A percentile compares a stretch with the other conserved stretches of the same genome.
Evolutionary conservation across 352 stramenopile genomes (phyloP).

Genomic region (Thalassiosira mediterranea): DNA sequence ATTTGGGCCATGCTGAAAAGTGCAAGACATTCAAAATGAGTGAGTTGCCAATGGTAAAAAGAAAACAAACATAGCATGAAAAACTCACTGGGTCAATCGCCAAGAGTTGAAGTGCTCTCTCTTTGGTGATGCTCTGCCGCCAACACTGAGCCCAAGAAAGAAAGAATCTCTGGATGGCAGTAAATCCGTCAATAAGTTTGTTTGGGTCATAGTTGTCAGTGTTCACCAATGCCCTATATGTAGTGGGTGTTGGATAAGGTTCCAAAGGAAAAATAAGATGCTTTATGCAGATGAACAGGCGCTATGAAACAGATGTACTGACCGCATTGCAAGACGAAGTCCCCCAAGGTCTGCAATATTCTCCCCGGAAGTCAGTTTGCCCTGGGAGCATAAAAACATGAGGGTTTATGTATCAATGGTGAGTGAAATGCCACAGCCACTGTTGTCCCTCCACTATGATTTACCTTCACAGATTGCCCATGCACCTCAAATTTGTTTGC

Average conservation of each 20-base stretch:
- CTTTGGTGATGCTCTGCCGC: constrained; percentile 81
- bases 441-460: too few species aligned
- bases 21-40: too few species aligned
- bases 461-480: constrained; percentile 83
- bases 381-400: too few species aligned
- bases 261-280: too few species aligned
- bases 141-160: constrained; percentile 84
- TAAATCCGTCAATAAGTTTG: constrained; percentile 78
- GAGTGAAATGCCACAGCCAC: too few species aligned
- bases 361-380: constrained; percentile 90
- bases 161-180: constrained; percentile 83
- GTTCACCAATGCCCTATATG: constrained; percentile 87
- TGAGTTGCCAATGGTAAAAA: too few species aligned
- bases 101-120: constrained; percentile 80
- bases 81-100: constrained; percentile 86
- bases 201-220: constrained; percentile 60
- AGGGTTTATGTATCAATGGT: too few species aligned
- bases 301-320: too few species aligned
- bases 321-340: constrained; percentile 86
- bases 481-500: constrained; percentile 78
- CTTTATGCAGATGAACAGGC: too few species aligned
- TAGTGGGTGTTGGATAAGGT: too few species aligned
- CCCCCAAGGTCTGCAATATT: constrained; percentile 92
- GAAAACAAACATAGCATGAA: too few species aligned
- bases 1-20: constrained; percentile 84